Conservation (phyloP, 2,329 filamentous ascomycete genomes). For the Gliomastix tumulicola region DNA sequence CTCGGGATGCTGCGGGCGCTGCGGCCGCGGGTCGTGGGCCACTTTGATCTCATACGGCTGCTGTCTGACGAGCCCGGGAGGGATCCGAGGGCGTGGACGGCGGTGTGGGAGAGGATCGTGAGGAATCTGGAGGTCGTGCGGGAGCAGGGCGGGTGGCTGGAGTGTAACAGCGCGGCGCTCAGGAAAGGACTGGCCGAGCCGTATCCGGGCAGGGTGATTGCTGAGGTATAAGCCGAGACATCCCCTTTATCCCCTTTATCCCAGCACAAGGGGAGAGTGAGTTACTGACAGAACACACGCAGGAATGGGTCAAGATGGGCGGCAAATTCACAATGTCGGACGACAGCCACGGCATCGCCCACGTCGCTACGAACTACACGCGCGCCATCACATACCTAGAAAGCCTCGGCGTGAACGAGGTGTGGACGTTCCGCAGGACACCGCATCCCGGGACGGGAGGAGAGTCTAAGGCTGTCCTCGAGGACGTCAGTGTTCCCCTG, state of each 20-base stretch:
- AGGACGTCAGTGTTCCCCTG: slow-evolving; percentile 35
- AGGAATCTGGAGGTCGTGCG: slow-evolving; percentile 69
- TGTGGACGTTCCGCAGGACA: slow-evolving; percentile 48
- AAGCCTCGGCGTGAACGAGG: slow-evolving; percentile 53
- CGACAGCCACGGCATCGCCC: slow-evolving; percentile 84
- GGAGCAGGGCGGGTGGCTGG: slow-evolving; percentile 73
- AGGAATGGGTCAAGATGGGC: slow-evolving; percentile 66
- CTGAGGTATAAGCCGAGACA: slow-evolving; percentile 51
- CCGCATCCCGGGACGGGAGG: slow-evolving; percentile 18
- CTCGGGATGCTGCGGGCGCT: slow-evolving; percentile 69
- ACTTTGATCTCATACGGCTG: slow-evolving; percentile 87
- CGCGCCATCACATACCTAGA: slow-evolving; percentile 65
- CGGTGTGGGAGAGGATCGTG: slow-evolving; percentile 67
- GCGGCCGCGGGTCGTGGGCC: slow-evolving; percentile 73
- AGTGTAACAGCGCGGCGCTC: slow-evolving; percentile 82
- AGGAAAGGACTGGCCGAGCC: slow-evolving; percentile 87
- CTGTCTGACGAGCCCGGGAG: slow-evolving; percentile 63
- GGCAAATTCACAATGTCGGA: slow-evolving; percentile 89
- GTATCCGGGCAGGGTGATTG: slow-evolving; percentile 76
- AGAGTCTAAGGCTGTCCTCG: slow-evolving; percentile 25
- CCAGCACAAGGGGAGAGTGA: no score
- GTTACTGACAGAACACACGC: no score
- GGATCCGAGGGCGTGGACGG: slow-evolving; percentile 48
- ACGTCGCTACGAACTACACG: slow-evolving; percentile 80
- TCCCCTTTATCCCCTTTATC: neutral